These are phyloP conservation scores for Pogostemon cablin DNA, from an alignment of 257 asterid genomes.

Conservation along the genomic window DNA sequence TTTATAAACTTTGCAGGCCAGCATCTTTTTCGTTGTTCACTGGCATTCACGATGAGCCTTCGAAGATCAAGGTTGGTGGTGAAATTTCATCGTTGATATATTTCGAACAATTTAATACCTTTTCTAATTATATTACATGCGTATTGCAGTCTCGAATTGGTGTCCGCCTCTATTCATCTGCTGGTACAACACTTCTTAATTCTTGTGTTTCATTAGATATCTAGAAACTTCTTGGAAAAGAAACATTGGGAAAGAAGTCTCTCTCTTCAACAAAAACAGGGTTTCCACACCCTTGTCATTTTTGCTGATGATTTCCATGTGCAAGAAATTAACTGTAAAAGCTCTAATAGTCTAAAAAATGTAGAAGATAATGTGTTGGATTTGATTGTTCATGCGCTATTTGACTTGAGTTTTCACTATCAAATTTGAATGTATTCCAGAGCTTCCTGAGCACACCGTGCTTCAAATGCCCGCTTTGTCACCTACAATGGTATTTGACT, in stretches of 20 bases:
- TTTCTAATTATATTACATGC: slow-evolving; percentile 37
- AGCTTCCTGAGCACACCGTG: slow-evolving; percentile 61
- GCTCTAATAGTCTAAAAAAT: slow-evolving; percentile 6
- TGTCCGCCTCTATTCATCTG: slow-evolving; percentile 66
- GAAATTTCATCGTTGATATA: slow-evolving; percentile 12
- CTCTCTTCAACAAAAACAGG: slow-evolving; percentile 15
- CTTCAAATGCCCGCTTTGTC: slow-evolving; percentile 97
- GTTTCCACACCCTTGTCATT: neutral
- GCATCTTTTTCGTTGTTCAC: slow-evolving; percentile 39
- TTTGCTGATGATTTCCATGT: slow-evolving; percentile 21
- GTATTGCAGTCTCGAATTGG: slow-evolving; percentile 64
- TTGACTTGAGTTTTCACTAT: slow-evolving; percentile 20
- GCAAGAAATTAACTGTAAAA: slow-evolving; percentile 18
- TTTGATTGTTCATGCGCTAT: slow-evolving; percentile 22
- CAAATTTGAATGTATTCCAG: slow-evolving; percentile 52
- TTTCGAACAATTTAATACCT: slow-evolving; percentile 21
- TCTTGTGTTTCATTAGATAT: slow-evolving; percentile 23
- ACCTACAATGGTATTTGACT: slow-evolving; percentile 91
- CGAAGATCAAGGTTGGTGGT: slow-evolving; percentile 64
- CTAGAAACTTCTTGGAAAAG: slow-evolving; percentile 18
- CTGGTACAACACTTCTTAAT: slow-evolving; percentile 55
- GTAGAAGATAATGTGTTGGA: slow-evolving; percentile 12
- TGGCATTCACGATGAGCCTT: slow-evolving; percentile 51
- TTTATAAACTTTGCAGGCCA: slow-evolving; percentile 59
- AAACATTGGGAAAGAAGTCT: slow-evolving; percentile 11